Evolutionary conservation across 2,329 filamentous ascomycete species (phyloP), one percentile per base, ranked within the genome.

Genomic region (Fusarium algeriense): DNA sequence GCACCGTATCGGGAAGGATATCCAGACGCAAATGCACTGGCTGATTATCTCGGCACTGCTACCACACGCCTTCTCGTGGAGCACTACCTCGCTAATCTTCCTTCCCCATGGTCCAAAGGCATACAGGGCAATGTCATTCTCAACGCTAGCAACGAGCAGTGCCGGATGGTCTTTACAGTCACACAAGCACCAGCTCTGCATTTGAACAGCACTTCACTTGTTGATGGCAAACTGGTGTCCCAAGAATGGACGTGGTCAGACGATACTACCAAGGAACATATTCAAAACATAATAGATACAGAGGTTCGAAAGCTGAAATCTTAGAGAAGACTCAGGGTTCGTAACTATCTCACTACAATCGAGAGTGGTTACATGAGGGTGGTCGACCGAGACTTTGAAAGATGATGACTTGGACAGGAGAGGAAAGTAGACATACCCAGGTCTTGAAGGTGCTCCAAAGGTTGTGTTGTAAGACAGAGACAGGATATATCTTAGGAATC

Each of bases 1-100:
- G 81, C 84, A 1, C 85, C 85, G 0, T 82, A 82, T 54, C 75
- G 78, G 14, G 82, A 85, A 28, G 79, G 80, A 9, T 88, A 87
- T 67, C 81, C 83, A 1, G 81, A 81, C 67, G 77, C 85, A 19
- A 67, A 73, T 13, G 83, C 85, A 37, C 80, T 87, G 9, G 77
- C 80, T 15, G 81, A 83, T 68, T 88, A 88, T 75, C 71, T 88
- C 12, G 78, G 81, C 60, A 81, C 81, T 20, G 83, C 84, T 15
- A 79, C 83, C 11, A 73, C 80, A 28, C 84, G 82, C 46, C 79
- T 80, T 44, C 77, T 87, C 6, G 77, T 82, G 1, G 75, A 81
- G 13, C 79, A 80, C 58, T 77, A 79, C 50, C 73, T 83, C 34
- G 68, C 74, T 26, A 66, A 70, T 35, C 72, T 80, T 19, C 38